Base-by-base conservation (phyloP, 345 rosid species). In the Bruguiera parviflora region DNA sequence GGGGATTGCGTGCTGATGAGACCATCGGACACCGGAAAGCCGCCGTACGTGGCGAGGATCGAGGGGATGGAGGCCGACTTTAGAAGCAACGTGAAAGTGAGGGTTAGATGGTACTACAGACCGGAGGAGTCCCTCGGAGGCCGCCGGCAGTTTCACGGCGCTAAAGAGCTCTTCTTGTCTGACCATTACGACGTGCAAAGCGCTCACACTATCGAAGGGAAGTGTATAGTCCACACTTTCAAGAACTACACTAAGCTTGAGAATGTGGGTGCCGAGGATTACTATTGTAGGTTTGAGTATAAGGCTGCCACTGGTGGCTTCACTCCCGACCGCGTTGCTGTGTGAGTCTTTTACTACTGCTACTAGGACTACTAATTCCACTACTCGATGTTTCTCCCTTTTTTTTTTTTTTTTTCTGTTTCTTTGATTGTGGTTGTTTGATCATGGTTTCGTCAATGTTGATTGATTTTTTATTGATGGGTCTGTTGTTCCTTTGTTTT, bases 1-100 rank as follows among this genome's bases (percentile, higher is more conserved):
- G 89, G 89, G 0, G 98, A 93, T 80, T 89, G 92, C 72, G 96
- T 93, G 62, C 78, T 93, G 66, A 87, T 93, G 96, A 87, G 96
- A 46, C 96, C 97, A 31, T 80, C 89, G 2, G 92, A 89, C 70
- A 82, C 84, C 16, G 85, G 88, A 32, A 92, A 84, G 77, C 87
- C 91, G 1, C 87, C 96, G 0, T 93, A 89, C 65, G 97, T 93
- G 65, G 96, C 98, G 0, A 81, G 77, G 33, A 81, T 93, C 58
- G 96, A 93, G 81, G 89, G 85, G 83, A 87, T 93, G 57, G 97
- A 93, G 79, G 72, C 87, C 0, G 94, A 90, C 71, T 75, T 66
- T 32, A 80, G 93, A 70, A 83, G 76, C 80, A 85, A 89, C 49
- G 85, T 89, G 55, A 87, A 87, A 77, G 98, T 93, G 47, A 81